phyloP scores from a whole-genome alignment of 805 yeast species.

The Yarrowia phangngaensis region DNA sequence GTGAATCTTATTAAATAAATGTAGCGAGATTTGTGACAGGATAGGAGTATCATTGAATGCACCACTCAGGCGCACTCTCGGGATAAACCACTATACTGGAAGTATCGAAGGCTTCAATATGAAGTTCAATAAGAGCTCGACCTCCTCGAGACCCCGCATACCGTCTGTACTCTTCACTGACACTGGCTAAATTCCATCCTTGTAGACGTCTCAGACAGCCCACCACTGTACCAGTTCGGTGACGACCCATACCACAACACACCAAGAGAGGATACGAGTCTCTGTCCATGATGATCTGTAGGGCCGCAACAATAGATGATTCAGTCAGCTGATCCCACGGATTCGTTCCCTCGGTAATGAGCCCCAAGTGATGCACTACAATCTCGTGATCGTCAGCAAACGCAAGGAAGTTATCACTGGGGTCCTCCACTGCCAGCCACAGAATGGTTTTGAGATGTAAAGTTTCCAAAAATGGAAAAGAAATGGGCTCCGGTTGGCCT shows the following conservation, averaged over 20 bases:
- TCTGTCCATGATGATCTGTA: constrained; percentile 67
- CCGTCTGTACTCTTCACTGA: constrained; percentile 88
- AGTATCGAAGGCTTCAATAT: constrained; percentile 70
- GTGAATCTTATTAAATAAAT: not conserved
- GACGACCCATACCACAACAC: constrained; percentile 98
- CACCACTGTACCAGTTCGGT: constrained; percentile 92
- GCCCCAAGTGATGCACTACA: constrained; percentile 75
- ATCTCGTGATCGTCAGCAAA: constrained; percentile 73
- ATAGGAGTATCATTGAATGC: too few species aligned
- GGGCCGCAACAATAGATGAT: constrained; percentile 69
- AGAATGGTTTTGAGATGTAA: constrained; percentile 73
- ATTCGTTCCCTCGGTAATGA: constrained; percentile 75
- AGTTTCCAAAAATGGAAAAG: constrained; percentile 77
- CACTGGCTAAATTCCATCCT: constrained; percentile 97
- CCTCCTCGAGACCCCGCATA: constrained; percentile 94
- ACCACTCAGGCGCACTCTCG: constrained; percentile 49
- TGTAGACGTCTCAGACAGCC: constrained; percentile 90
- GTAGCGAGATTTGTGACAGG: too few species aligned
- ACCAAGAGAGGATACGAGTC: constrained; percentile 80
- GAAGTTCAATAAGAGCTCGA: constrained; percentile 81
- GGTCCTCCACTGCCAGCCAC: constrained; percentile 96
- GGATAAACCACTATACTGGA: constrained; percentile 44
- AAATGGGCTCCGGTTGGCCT: constrained; percentile 93
- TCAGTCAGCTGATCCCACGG: constrained; percentile 97
- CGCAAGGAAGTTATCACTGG: constrained; percentile 78